A percentile compares a stretch with the other conserved stretches of the same genome.
Conservation (phyloP, 1,284 basidiomycete species). For the Fomitopsis pinicola region DNA sequence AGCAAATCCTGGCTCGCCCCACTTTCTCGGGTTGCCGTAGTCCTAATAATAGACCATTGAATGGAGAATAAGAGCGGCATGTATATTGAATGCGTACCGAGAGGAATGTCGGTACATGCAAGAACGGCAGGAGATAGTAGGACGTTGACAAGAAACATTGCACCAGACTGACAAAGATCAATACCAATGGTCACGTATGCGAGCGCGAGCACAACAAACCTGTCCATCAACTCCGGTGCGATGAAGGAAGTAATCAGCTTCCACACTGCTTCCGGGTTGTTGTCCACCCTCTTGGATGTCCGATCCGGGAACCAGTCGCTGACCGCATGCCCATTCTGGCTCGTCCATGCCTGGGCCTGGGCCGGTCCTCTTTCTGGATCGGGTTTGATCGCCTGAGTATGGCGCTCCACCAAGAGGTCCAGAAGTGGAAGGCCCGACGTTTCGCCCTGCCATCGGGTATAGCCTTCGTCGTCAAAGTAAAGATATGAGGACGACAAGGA, state of each 20-base stretch:
- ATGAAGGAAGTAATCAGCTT: conserved; percentile 71
- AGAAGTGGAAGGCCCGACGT: conserved; percentile 85
- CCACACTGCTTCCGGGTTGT: conserved; percentile 79
- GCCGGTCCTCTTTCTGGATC: conserved; percentile 27
- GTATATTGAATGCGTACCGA: conserved; percentile 42
- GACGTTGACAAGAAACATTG: conserved; percentile 84
- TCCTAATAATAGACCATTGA: conserved; percentile 45
- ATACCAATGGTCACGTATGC: conserved; percentile 1
- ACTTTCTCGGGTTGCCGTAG: conserved; percentile 87
- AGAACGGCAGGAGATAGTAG: conserved; percentile 87
- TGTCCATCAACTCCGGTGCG: conserved; percentile 87
- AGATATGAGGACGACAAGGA: conserved; percentile 71
- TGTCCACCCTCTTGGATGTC: conserved; percentile 63
- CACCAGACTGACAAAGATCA: conserved; percentile 49
- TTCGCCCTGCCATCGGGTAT: conserved; percentile 84
- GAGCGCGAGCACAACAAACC: conserved; percentile 27
- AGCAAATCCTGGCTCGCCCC: conserved; percentile 90
- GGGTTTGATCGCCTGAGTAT: conserved; percentile 29
- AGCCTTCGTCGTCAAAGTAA: conserved; percentile 80
- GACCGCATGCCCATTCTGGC: conserved; percentile 28
- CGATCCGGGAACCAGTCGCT: conserved; percentile 76
- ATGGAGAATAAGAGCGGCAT: not conserved
- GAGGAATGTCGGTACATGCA: conserved; percentile 86
- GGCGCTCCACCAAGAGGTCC: conserved; percentile 70
- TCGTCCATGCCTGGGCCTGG: conserved; percentile 19